A percentile compares a stretch with the other conserved stretches of the same genome.
These are phyloP conservation scores for Stemphylium lycopersici DNA, from an alignment of 2,329 filamentous ascomycete species.

Conservation along the genomic window DNA sequence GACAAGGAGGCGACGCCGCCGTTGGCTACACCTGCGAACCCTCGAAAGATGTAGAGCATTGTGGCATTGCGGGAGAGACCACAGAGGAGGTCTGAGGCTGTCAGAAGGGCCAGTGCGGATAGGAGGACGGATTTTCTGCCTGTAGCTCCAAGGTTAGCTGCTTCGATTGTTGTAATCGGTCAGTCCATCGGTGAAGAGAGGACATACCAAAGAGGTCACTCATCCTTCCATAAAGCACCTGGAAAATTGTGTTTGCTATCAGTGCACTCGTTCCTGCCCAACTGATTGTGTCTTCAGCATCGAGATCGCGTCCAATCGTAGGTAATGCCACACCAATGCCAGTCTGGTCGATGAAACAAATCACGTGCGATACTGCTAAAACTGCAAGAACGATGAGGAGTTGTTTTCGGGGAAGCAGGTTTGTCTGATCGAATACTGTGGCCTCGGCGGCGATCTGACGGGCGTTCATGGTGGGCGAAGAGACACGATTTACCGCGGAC, in stretches of 20 bases:
- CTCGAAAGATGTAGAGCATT: slow-evolving; percentile 68
- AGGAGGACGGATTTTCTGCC: slow-evolving; percentile 54
- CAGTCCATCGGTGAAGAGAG: neutral
- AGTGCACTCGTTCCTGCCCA: slow-evolving; percentile 62
- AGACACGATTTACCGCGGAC: too few relatives aligned
- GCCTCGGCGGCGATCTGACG: slow-evolving; percentile 22
- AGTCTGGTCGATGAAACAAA: slow-evolving; percentile 65
- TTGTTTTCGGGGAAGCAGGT: slow-evolving; percentile 60
- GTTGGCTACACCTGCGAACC: slow-evolving; percentile 63
- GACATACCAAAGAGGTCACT: slow-evolving; percentile 63
- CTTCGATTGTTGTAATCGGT: neutral
- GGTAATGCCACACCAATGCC: slow-evolving; percentile 55
- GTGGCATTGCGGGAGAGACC: slow-evolving; percentile 61
- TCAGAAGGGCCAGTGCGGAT: slow-evolving; percentile 59
- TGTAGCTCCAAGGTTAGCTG: neutral
- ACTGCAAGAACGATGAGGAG: slow-evolving; percentile 59
- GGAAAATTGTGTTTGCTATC: slow-evolving; percentile 66
- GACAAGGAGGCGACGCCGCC: slow-evolving; percentile 61
- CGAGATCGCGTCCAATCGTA: slow-evolving; percentile 45
- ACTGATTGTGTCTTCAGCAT: slow-evolving; percentile 58
- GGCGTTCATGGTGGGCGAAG: neutral
- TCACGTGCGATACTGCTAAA: slow-evolving; percentile 60
- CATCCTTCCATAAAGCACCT: slow-evolving; percentile 67
- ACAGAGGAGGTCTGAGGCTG: slow-evolving; percentile 64
- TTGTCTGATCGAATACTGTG: slow-evolving; percentile 53